Evolutionary conservation across 1,284 basidiomycete genomes (phyloP), one percentile per base, ranked within the genome.

Genomic region (Inonotus hispidus): DNA sequence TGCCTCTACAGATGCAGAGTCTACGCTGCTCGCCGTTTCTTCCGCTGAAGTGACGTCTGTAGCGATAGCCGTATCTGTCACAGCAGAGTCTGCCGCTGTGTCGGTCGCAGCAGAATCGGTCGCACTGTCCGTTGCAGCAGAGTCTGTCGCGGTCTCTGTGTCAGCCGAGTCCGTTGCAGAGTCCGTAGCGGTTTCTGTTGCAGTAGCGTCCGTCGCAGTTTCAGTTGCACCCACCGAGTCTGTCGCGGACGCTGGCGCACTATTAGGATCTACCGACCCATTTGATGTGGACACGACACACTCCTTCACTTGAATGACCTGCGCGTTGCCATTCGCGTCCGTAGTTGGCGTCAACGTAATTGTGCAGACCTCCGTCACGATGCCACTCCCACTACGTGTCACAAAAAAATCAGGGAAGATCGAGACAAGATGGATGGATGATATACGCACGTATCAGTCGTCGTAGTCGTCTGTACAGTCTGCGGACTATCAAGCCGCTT

Each of bases 321-420:
- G 56, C 52, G 77, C 74, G 35, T 79, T 68, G 32, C 85, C 86
- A 64, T 80, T 75, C 2, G 79, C 45, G 54, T 69, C 74, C 3
- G 65, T 72, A 14, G 75, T 69, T 3, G 77, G 87, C 5, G 82
- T 85, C 59, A 90, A 76, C 2, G 81, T 82, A 63, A 88, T 76
- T 3, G 77, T 75, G 69, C 88, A 91, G 4, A 79, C 85, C 74
- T 87, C 78, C 53, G 78, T 80, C 72, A 87, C 77, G 14, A 75
- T 46, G 5, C 67, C 67, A 11, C 59, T 57, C 16, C 72, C 10
- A 82, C 88, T 64, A 76, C 72, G 59, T 68, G 61, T 47, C 75
- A 49, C 10, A 2, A 16, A 57, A 27, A 32, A 16, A 53, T 13
- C 32, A 21, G 16, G 1, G n/a, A 43, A 43, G 19, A 13, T 37